Base-by-base conservation (phyloP, 75 land plant genomes). In the Pseudotsuga menziesii region DNA sequence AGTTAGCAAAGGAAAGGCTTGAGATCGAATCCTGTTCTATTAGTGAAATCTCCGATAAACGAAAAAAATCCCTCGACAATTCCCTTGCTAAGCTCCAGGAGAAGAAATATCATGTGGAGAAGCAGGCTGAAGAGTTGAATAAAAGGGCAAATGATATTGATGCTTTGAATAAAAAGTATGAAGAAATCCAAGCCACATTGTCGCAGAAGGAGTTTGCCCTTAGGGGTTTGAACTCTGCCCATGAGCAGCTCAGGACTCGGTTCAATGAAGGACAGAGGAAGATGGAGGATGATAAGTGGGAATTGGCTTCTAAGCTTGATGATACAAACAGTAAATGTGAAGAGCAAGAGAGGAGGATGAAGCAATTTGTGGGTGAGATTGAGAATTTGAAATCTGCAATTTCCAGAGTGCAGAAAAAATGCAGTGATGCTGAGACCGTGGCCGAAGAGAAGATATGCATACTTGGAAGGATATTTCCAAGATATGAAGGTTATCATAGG, bases 201-300 rank as follows among this genome's bases (percentile, higher is more conserved):
- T 20, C 41, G 39, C 81, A 83, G 56, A 87, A 82, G 57, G 89
- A 87, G 14, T 59, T 78, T 2, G 44, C 74, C 17, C 36, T 87
- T 52, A 78, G 79, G 39, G 75, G 83, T 75, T 61, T 84, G 7
- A 62, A 56, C 11, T 70, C 77, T 22, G 74, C 79, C 16, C 73
- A 84, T 60, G 89, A 85, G 16, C 83, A 79, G n/a, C 81, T 89
- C 17, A 76, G 89, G 80, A 59, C 55, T 22, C 84, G 62, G 44
- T 80, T 22, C 20, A 57, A 44, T 48, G 82, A 80, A 76, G 79
- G 81, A 74, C 32, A 76, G 19, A 52, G 7, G 41, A 74, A 57
- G 39, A 41, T 54, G 74, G 87, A 87, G 82, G 64, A 52, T 39
- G 83, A 87, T 29, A 89, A 85, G 25, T 78, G 56, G 22, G 78